phyloP scores from a whole-genome alignment of 31 red algal species.

The Odonthalia washingtoniensis region DNA sequence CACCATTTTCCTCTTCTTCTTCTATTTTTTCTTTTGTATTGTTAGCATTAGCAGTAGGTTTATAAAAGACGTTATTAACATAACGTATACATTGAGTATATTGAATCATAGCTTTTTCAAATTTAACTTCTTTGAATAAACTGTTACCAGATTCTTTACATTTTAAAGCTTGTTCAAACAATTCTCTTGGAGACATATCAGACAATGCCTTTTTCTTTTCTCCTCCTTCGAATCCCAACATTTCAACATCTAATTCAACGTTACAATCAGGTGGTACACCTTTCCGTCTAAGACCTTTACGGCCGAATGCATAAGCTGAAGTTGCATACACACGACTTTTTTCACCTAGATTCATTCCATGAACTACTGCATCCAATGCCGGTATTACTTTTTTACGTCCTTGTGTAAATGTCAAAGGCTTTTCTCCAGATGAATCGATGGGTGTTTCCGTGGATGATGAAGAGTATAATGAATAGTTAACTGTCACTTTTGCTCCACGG shows the following conservation, averaged over 20 bases:
- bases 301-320: conserved; percentile 66
- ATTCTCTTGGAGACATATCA: conserved; percentile 65
- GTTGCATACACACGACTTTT: conserved; percentile 53
- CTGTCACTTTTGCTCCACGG: conserved; percentile 60
- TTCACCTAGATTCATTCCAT: conserved; percentile 65
- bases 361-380: conserved; percentile 59
- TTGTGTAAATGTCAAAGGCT: conserved; percentile 54
- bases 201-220: conserved; percentile 58
- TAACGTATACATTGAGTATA: conserved; percentile 73
- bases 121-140: conserved; percentile 77
- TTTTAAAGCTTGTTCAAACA: conserved; percentile 60
- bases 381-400: conserved; percentile 63
- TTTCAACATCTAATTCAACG: conserved; percentile 60
- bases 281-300: conserved; percentile 58
- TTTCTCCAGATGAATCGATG: conserved; percentile 65
- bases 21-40: background rate
- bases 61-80: conserved; percentile 69
- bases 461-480: conserved; percentile 52
- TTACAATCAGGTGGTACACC: conserved; percentile 57
- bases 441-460: conserved; percentile 17
- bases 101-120: conserved; percentile 62
- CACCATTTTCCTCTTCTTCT: background rate
- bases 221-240: conserved; percentile 49
- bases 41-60: background rate
- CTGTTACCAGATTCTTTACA: conserved; percentile 74